These are phyloP conservation scores for Penicillium sp. DNA, from an alignment of 2,329 filamentous ascomycete species.

Conservation along the genomic window DNA sequence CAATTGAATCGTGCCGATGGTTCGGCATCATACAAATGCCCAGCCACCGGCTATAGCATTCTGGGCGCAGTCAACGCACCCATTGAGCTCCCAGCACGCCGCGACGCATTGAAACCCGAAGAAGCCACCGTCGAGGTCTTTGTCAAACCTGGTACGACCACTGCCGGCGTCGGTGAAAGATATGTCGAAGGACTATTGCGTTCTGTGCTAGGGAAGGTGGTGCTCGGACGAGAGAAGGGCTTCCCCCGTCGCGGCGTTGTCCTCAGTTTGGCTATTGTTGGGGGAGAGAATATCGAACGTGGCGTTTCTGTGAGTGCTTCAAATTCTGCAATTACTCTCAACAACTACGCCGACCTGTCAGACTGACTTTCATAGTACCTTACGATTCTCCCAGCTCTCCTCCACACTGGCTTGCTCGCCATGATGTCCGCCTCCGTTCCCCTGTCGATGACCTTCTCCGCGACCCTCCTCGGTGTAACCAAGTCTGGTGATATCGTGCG, in stretches of 20 bases:
- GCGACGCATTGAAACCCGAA: constrained; percentile 81
- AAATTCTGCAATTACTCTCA: not conserved
- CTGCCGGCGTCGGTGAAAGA: constrained; percentile 78
- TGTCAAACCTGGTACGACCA: constrained; percentile 78
- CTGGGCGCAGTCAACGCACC: constrained; percentile 89
- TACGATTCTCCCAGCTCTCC: constrained; percentile 72
- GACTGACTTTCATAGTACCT: constrained; percentile 60
- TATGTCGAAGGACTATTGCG: constrained; percentile 67
- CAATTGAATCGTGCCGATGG: constrained; percentile 41
- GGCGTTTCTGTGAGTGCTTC: constrained; percentile 39
- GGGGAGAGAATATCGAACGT: constrained; percentile 35
- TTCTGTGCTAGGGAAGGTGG: constrained; percentile 37
- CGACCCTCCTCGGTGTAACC: constrained; percentile 62
- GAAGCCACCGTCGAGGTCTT: constrained; percentile 89
- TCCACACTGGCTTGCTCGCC: constrained; percentile 75
- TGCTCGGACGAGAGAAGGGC: constrained; percentile 45
- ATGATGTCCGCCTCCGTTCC: constrained; percentile 81
- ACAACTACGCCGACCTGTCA: not conserved
- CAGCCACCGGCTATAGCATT: constrained; percentile 67
- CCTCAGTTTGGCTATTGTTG: constrained; percentile 43
- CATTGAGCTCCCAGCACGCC: constrained; percentile 75
- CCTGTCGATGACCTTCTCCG: constrained; percentile 68
- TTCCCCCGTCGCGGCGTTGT: constrained; percentile 45
- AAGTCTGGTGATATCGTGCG: constrained; percentile 46
- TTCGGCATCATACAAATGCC: constrained; percentile 44